Evolutionary conservation across 495 filamentous ascomycete species (phyloP).

Genomic region (Letharia lupina): DNA sequence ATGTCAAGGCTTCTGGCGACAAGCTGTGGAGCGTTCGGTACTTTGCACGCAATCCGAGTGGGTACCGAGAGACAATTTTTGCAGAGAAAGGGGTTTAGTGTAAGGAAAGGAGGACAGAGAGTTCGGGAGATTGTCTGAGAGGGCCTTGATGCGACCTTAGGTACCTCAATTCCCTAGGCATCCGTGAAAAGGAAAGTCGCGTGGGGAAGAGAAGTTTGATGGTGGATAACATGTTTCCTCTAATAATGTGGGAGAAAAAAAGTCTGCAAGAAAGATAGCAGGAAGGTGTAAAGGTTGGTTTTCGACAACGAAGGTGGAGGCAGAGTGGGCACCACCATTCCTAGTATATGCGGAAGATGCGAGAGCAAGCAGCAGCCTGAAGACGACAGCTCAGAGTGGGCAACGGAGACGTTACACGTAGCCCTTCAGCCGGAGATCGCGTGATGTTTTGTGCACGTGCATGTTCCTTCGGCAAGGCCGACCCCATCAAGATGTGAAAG

Average conservation of each 20-base stretch:
- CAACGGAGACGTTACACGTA: neutral
- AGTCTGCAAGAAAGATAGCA: no score
- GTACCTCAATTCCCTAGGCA: no score
- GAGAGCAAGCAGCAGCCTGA: neutral
- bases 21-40: neutral
- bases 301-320: neutral
- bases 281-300: neutral
- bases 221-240: neutral
- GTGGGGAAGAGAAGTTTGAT: neutral
- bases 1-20: neutral
- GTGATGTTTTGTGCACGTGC: no score
- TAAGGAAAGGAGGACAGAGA: no score
- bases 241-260: neutral
- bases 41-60: neutral
- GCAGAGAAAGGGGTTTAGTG: neutral
- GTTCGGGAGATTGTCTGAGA: no score
- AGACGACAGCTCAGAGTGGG: neutral
- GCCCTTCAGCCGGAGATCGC: no score
- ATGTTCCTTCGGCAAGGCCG: no score
- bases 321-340: neutral
- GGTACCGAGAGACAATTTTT: neutral
- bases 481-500: no score
- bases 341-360: neutral
- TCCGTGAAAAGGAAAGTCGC: neutral
- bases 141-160: no score